Conservation (phyloP, 139 green algal genomes). For the Nannochloris sp. region DNA sequence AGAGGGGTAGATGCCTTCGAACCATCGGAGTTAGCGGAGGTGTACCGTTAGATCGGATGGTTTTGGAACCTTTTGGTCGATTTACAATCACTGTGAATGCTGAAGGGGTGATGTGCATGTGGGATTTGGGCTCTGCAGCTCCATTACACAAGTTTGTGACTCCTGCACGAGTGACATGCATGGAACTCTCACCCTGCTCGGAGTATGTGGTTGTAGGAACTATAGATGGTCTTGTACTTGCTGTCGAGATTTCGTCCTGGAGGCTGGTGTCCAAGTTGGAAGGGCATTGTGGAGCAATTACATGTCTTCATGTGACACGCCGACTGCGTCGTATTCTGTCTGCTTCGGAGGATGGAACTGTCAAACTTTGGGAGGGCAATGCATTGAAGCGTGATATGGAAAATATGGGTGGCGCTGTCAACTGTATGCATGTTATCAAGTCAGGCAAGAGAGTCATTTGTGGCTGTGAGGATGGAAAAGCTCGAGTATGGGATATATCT, state of each 20-base stretch:
- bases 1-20: conserved; percentile 33
- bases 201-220: conserved; percentile 29
- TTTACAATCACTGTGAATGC: conserved; percentile 46
- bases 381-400: too few relatives aligned
- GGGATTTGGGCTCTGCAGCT: conserved; percentile 37
- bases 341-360: conserved; percentile 47
- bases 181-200: conserved; percentile 38
- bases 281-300: conserved; percentile 58
- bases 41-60: conserved; percentile 41
- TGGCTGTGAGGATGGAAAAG: conserved; percentile 47
- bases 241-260: conserved; percentile 48
- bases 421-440: too few relatives aligned
- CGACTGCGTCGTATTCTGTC: conserved; percentile 39
- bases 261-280: conserved; percentile 37
- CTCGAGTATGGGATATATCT: conserved; percentile 41
- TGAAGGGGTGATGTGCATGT: conserved; percentile 55
- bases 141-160: conserved; percentile 9
- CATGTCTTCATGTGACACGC: conserved; percentile 36
- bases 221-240: conserved; percentile 38
- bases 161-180: conserved; percentile 16
- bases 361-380: conserved; percentile 58
- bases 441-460: conserved; percentile 35
- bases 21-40: conserved; percentile 29
- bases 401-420: too few relatives aligned
- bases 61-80: conserved; percentile 40